Evolutionary conservation across 2,329 filamentous ascomycete species (phyloP).

Genomic region (Fusarium lateritium): DNA sequence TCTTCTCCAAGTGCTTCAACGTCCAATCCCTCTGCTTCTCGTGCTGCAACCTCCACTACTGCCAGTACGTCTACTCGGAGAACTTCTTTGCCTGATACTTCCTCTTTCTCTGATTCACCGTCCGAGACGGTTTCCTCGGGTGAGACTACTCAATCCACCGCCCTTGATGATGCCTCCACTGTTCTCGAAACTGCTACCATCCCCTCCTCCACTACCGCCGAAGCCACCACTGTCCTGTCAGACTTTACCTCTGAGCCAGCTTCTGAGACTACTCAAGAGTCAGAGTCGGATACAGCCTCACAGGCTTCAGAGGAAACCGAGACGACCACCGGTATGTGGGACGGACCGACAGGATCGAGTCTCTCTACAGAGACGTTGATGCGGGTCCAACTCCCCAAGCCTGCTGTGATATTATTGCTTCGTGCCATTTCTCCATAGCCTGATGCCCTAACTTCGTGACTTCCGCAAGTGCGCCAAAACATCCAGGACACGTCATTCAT

Average conservation of each 20-base stretch:
- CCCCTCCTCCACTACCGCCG: constrained; percentile 21
- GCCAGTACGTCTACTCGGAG: constrained; percentile 53
- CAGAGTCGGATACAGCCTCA: constrained; percentile 32
- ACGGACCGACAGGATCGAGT: constrained; percentile 30
- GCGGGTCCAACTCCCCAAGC: constrained; percentile 36
- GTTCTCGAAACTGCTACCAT: constrained; percentile 28
- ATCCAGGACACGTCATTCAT: constrained; percentile 2
- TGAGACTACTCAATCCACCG: constrained; percentile 43
- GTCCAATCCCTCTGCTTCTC: constrained; percentile 48
- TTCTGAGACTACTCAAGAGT: constrained; percentile 25
- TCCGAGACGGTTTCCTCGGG: constrained; percentile 47
- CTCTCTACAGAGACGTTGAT: constrained; percentile 26
- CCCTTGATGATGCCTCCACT: constrained; percentile 36
- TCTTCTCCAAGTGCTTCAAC: constrained; percentile 49
- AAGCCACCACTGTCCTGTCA: constrained; percentile 19
- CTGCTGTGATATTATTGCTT: constrained; percentile 37
- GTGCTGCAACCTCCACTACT: constrained; percentile 46
- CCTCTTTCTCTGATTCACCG: constrained; percentile 50
- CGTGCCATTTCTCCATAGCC: constrained; percentile 16
- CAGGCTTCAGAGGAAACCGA: constrained; percentile 33
- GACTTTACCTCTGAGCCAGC: constrained; percentile 26
- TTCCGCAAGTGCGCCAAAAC: constrained; percentile 46
- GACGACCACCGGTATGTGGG: constrained; percentile 53
- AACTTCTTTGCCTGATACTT: constrained; percentile 49
- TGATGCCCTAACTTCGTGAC: constrained; percentile 14